Base-by-base conservation (phyloP, 2,329 filamentous ascomycete genomes). In the Saccharata proteae region DNA sequence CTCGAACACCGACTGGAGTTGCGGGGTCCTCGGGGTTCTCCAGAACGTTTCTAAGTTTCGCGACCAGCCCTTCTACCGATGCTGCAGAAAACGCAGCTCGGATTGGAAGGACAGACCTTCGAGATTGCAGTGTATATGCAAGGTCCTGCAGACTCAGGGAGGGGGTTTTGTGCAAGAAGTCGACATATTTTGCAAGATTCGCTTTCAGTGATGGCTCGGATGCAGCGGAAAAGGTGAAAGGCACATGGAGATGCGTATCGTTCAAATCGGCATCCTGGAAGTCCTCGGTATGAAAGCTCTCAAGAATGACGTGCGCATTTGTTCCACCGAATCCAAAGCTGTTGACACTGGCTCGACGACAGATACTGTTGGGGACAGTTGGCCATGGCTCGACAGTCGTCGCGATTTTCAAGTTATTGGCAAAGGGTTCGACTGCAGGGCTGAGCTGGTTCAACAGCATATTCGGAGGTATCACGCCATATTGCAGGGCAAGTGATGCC, bases 401-500 rank as follows among this genome's bases (percentile, higher is more conserved):
- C n/a, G 33, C 21, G 12, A 42, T 12, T 18, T 29, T 14, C 10
- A 42, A 17, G 17, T 40, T 34, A 12, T 34, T 34, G 5, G 21
- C 24, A 15, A 23, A 35, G 10, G 32, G 28, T 5, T 20, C 44
- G 4, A 58, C 43, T 6, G 41, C 40, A 2, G 45, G 41, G 15
- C 46, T 51, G 19, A 48, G 48, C 23, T 47, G 42, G 15, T 38
- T 36, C 20, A 54, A 43, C 16, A 51, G 44, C 30, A 54, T 36
- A 16, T 52, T 54, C 13, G 46, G 43, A 3, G 52, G 52, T n/a
- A 56, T 38, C 1, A 34, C 40, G 5, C 38, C 37, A 38, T 57
- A 36, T 36, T 56, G 47, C 13, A 64, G 38, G 1, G 54, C 46
- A 21, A 59, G 37, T 2, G 46, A 44, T 11, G 48, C 47, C 15